Base-by-base conservation (phyloP, 345 rosid genomes). In the Lumnitzera racemosa region DNA sequence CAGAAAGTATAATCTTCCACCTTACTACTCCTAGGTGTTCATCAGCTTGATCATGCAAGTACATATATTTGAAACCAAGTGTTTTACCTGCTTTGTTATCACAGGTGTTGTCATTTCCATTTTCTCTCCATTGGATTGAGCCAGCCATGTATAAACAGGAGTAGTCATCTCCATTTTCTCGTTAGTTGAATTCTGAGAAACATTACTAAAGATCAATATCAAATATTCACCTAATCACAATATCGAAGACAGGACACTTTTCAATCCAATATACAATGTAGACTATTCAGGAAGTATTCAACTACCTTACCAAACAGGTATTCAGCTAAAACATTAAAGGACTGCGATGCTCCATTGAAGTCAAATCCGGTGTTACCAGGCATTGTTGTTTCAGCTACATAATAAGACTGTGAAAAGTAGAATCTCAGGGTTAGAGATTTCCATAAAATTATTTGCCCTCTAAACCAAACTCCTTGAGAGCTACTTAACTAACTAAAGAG, bases 81-180 rank as follows among this genome's bases (percentile, higher is more conserved):
- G 36, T 47, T 49, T 69, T 63, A 83, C 98, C 96, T 75, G 82
- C 70, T 65, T 92, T 36, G 91, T 82, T 59, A 87, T 82, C 24
- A 92, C 96, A 15, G 98, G 96, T 55, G 91, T 82, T 10, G 98
- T 89, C 96, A 92, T 89, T 56, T 87, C 91, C 96, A 87, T 91
- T 65, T 67, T 85, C 66, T 87, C 77, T 43, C 98, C 98, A 70
- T 58, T 81, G 63, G 90, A 70, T 16, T 73, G 72, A 64, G 66
- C 61, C 75, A 79, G 83, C 27, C 84, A 80, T 5, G 94, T 87
- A 59, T 83, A 51, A 59, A 92, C 98, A 58, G 96, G 96, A 4
- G 96, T 92, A 2, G 91, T 89, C 98, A 92, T 92, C 72, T 89
- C 94, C 96, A 85, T 87, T 70, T 56, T 76, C 81, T 89, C 89